A percentile compares a stretch with the other conserved stretches of the same genome.
Evolutionary conservation across 2,329 filamentous ascomycete genomes (phyloP).

Genomic region (Teratosphaeria pseudoeucalypti): DNA sequence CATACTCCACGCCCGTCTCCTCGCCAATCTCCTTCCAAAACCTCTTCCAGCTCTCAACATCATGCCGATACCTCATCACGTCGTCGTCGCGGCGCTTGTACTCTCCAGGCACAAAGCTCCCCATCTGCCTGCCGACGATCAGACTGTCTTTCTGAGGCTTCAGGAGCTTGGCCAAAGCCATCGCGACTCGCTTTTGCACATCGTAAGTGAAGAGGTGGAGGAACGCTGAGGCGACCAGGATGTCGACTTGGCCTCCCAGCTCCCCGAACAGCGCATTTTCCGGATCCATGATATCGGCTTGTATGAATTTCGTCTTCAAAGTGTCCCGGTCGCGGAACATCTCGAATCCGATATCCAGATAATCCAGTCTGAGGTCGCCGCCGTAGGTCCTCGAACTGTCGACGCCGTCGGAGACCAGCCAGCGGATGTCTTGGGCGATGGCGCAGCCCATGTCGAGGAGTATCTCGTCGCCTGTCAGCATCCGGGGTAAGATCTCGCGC

Average conservation of each 20-base stretch:
- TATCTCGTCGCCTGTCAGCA: constrained; percentile 22
- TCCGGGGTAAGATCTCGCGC: constrained; percentile 13
- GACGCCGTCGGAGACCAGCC: constrained; percentile 29
- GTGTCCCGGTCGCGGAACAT: constrained; percentile 27
- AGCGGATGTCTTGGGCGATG: constrained; percentile 31
- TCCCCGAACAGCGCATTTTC: constrained; percentile 14
- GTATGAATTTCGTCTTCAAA: constrained; percentile 24
- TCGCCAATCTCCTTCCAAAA: constrained; percentile 31
- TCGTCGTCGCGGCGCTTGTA: constrained; percentile 9
- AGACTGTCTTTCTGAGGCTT: constrained; percentile 26
- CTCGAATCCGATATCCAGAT: constrained; percentile 29
- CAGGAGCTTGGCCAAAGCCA: constrained; percentile 24
- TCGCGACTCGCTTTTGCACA: constrained; percentile 28
- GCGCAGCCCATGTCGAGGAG: constrained; percentile 33
- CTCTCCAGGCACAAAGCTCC: constrained; percentile 21
- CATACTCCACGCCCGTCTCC: constrained; percentile 28
- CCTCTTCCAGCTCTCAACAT: constrained; percentile 25
- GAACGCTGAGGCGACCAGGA: constrained; percentile 33
- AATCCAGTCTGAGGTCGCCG: constrained; percentile 24
- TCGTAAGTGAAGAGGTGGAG: constrained; percentile 36
- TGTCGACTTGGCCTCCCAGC: constrained; percentile 31
- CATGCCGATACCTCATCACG: constrained; percentile 25
- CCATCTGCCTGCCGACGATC: constrained; percentile 31
- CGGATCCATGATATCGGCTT: constrained; percentile 25
- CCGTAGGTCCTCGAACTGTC: constrained; percentile 23